Evolutionary conservation across 1,139 yeast species (phyloP), one percentile per base, ranked within the genome.

Genomic region (Taphrina sp.): DNA sequence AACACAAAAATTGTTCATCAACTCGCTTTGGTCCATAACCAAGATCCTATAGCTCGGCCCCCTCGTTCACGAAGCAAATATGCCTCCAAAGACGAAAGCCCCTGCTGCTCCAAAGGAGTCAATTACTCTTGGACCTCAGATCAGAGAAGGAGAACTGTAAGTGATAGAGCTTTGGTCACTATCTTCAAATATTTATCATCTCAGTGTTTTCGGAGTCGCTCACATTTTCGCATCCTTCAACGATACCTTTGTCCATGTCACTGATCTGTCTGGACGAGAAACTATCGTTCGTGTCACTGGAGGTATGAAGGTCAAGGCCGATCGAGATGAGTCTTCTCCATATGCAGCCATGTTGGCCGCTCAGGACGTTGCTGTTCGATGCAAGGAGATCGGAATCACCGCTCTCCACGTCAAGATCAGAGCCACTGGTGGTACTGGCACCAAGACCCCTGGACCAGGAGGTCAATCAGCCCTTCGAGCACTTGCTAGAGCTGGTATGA

Each of bases 361-460:
- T 67, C 99, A 94, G 82, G 99, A 94, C 73, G 99, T 87, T 73
- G 98, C 98, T 73, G 94, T 77, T 70, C 88, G 85, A 78, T 90
- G 97, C 85, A 90, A 90, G 84, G 98, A 94, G 81, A 96, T 94
- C 69, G 99, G 99, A 76, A 90, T 94, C 75, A 94, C 95, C 71
- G 99, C 99, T 68, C 95, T 94, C 73, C 98, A 94, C 85, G 83
- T 94, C 77, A 94, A 94, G 83, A 83, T 94, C 78, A 89, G 98
- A 87, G 99, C 96, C 75, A 90, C 97, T 69, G 99, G 99, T 83
- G 99, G 99, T 84, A 94, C 98, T 70, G 89, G 87, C 76, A 87
- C 98, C 79, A 94, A 94, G 88, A 90, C 99, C 76, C 99, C 98
- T 77, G 99, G 99, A 81, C 99, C 99, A 80, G 99, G 99, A 87